Percentiles rank a stretch among this genome's conserved stretches.
These are phyloP conservation scores for Agrocybe praecox DNA, from an alignment of 768 basidiomycete genomes.

Conservation along the genomic window DNA sequence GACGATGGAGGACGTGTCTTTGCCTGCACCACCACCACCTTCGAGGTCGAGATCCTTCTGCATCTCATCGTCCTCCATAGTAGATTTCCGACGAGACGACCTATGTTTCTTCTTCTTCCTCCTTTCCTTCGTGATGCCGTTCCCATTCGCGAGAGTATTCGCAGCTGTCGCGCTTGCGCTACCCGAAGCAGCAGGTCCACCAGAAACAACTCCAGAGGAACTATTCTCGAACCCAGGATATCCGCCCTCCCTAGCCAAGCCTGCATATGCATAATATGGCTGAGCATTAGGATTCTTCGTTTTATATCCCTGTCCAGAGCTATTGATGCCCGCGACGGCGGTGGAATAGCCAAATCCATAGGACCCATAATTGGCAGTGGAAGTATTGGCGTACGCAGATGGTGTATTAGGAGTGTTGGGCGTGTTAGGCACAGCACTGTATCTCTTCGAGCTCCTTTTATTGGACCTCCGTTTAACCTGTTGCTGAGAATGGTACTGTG, in stretches of 20 bases:
- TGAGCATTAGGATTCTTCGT: constrained; percentile 21
- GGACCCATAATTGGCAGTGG: background rate
- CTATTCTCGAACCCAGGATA: background rate
- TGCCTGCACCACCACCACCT: too few relatives aligned
- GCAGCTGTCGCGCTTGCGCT: background rate
- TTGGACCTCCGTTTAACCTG: background rate
- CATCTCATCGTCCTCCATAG: too few relatives aligned
- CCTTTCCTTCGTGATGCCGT: background rate
- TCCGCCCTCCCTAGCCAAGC: constrained; percentile 16
- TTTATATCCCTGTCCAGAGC: constrained; percentile 3
- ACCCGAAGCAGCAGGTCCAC: background rate
- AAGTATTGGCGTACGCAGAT: background rate
- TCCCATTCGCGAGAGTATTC: background rate
- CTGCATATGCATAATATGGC: constrained; percentile 23
- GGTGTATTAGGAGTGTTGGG: background rate
- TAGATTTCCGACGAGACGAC: too few relatives aligned
- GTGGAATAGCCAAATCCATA: background rate
- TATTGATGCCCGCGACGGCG: background rate
- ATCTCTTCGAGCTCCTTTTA: background rate
- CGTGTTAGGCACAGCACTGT: background rate
- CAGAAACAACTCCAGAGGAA: background rate
- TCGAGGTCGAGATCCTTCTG: too few relatives aligned
- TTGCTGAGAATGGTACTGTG: background rate
- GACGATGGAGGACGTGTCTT: too few relatives aligned
- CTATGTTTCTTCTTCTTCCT: background rate